Base-by-base conservation (phyloP, 2,329 filamentous ascomycete species). In the Diaporthe sp. region DNA sequence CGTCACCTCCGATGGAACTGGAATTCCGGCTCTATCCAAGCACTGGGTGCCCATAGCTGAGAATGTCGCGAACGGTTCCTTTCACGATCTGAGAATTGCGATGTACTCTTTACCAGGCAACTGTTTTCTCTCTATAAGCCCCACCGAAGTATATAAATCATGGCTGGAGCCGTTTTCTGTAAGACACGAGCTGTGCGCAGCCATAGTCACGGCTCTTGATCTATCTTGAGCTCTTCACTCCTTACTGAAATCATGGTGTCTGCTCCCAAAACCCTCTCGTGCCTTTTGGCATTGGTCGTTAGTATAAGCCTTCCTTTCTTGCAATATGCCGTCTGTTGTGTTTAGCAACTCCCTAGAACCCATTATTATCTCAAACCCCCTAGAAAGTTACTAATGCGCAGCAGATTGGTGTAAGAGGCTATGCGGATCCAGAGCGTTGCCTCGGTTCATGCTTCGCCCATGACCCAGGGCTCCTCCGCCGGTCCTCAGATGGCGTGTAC, bases 401-500 rank as follows among this genome's bases (percentile, higher is more conserved):
- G 15, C 39, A 65, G 60, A 5, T 57, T 37, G 25, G 58, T 28
- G 70, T 58, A 17, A 53, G 44, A 44, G 61, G 68, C 25, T 77
- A 77, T 34, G 39, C 78, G 31, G 79, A 83, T 47, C 85, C 85
- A 3, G 83, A 82, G 12, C 75, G 83, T 9, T 86, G 85, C 78
- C 85, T 79, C 81, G 85, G 72, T 20, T 25, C 57, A n/a, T 77
- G 76, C 44, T 76, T 63, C 42, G 76, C 76, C 5, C 76, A 77
- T 17, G 76, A 77, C 34, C 76, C 76, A 12, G 76, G 44, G 3
- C 49, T 77, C 20, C 72, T 77, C n/a, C 74, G 51, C 25, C 71
- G 76, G 42, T 73, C 74, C 25, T 76, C 75, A 13, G 76, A 77
- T 37, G 76, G 76, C 1, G 74, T 73, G 15, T 76, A 77, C 28